Base-by-base conservation (phyloP, 192 early-diverging fungal genomes). In the Entomortierella beljakovae region DNA sequence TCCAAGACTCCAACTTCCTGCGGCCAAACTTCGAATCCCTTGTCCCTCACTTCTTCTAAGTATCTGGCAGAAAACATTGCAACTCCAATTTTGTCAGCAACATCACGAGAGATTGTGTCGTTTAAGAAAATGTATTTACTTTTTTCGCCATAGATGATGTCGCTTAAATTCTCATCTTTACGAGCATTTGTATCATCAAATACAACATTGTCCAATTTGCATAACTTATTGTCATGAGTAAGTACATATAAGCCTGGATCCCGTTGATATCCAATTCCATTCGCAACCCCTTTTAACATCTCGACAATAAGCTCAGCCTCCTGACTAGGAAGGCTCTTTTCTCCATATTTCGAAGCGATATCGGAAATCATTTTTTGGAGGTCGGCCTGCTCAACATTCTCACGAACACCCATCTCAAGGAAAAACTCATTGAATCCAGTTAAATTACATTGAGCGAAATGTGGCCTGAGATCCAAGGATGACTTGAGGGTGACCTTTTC, bases 1-100 rank as follows among this genome's bases (percentile, higher is more conserved):
- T 66, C 66, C 0, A 76, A 50, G 22, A 75, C 61, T 2, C 61
- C 34, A 25, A 71, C 66, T 13, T 67, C 29, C 37, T 70, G 77
- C 2, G 51, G 57, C 64, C 57, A 80, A 1, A 57, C 32, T 15
- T 71, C 53, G 25, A 67, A 61, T 1, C 43, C 28, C 1, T 32
- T 26, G 28, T 67, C 64, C 16, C 51, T 42, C 15, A 54, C 18
- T 18, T 62, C 76, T 0, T 58, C 22, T 59, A 69, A 70, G 10
- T 29, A 38, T 16, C 32, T 49, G 4, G 29, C 48, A 2, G 70
- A 71, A 15, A 59, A 50, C 59, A 67, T 67, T 7, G 51, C 35
- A 13, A 80, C 57, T 7, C 57, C 13, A 15, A 80, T 56, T 6
- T 34, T 33, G 0, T 28, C 25, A 3, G 77, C 77, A 18, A 52